Percentiles rank a stretch among this genome's conserved stretches.
Evolutionary conservation across 345 rosid genomes (phyloP).

Genomic region (Populus pruinosa): DNA sequence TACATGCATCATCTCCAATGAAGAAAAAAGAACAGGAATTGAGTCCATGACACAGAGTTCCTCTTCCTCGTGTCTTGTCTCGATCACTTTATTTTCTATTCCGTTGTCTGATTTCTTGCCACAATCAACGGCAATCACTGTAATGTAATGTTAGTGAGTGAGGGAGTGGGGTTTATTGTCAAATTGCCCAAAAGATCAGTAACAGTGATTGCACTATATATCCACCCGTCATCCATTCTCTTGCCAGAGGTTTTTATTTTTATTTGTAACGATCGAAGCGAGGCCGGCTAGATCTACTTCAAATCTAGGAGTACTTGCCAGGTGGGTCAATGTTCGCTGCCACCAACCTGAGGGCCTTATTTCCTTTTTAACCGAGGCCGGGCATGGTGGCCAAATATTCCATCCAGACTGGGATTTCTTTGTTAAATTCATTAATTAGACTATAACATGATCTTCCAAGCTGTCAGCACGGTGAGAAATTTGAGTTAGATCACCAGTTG

Average conservation of each 20-base stretch:
- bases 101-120: conserved; percentile 3
- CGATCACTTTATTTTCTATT: neutral
- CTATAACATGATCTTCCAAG: too few relatives aligned
- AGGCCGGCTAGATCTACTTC: neutral
- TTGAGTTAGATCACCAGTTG: too few relatives aligned
- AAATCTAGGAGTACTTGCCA: neutral
- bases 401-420: neutral
- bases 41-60: neutral
- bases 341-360: neutral
- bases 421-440: neutral
- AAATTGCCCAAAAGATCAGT: neutral
- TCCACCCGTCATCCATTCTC: neutral
- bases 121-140: conserved; percentile 1
- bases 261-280: neutral
- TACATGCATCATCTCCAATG: neutral
- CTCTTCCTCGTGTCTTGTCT: neutral
- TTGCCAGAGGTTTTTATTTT: neutral
- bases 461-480: too few relatives aligned
- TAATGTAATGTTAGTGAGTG: neutral
- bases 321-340: neutral
- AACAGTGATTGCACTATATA: neutral
- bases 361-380: neutral
- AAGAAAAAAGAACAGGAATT: neutral
- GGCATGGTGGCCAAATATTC: neutral
- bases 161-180: neutral